Evolutionary conservation across 2,329 filamentous ascomycete species (phyloP).

Genomic region (Pyricularia grisea): DNA sequence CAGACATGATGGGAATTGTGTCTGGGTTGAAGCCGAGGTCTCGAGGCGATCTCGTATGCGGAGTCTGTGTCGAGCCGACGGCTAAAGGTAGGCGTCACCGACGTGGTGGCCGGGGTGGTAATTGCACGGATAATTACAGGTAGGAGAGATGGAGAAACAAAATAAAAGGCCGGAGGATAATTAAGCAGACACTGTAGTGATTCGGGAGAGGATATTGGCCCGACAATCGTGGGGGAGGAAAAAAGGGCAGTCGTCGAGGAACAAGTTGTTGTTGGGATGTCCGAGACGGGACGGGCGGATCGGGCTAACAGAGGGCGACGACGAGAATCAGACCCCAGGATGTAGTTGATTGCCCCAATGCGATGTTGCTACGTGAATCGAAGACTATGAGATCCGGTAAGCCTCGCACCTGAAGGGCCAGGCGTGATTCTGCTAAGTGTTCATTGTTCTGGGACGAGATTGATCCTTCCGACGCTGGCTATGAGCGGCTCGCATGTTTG

Average conservation of each 20-base stretch:
- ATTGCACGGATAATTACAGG: neutral
- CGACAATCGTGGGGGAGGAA: neutral
- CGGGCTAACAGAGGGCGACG: neutral
- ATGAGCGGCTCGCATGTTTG: neutral
- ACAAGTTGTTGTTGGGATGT: neutral
- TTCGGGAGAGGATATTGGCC: neutral
- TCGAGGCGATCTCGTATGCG: neutral
- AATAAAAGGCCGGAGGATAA: neutral
- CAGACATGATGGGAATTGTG: neutral
- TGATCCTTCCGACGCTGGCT: neutral
- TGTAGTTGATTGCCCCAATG: neutral
- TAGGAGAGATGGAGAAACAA: neutral
- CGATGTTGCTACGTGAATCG: neutral
- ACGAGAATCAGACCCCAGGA: neutral
- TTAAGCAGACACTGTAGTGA: neutral
- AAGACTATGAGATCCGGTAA: neutral
- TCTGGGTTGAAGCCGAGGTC: neutral
- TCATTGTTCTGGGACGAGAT: neutral
- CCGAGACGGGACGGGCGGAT: neutral
- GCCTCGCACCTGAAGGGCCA: neutral
- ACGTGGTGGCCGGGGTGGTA: neutral
- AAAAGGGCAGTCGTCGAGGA: neutral
- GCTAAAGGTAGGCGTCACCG: neutral
- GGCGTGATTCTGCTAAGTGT: neutral
- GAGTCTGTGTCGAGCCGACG: neutral